Percentiles rank a stretch among this genome's conserved stretches.
Evolutionary conservation across 768 basidiomycete species (phyloP).

Genomic region (Russula griseocarnosa): DNA sequence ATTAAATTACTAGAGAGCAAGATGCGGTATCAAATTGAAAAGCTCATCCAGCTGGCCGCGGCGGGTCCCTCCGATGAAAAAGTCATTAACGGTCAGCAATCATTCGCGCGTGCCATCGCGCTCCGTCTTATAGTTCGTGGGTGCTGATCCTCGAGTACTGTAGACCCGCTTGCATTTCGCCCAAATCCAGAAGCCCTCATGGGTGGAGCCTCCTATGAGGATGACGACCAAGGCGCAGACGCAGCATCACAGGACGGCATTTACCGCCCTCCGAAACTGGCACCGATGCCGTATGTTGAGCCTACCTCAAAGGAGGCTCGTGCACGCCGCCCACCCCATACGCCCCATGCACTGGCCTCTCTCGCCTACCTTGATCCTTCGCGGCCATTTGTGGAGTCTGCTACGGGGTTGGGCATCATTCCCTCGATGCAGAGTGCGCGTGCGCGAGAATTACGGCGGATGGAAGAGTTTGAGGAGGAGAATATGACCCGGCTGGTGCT

Average conservation of each 20-base stretch:
- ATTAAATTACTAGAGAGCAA: slow-evolving; percentile 76
- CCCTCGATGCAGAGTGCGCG: slow-evolving; percentile 61
- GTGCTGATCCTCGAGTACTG: slow-evolving; percentile 10
- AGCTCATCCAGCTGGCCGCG: slow-evolving; percentile 75
- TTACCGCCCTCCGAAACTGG: slow-evolving; percentile 84
- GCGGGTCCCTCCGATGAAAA: slow-evolving; percentile 45
- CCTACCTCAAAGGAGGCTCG: slow-evolving; percentile 45
- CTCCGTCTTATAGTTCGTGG: not conserved
- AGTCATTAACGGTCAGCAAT: slow-evolving; percentile 54
- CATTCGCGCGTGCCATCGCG: not conserved
- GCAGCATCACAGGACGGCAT: slow-evolving; percentile 44
- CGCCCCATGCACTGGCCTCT: slow-evolving; percentile 61
- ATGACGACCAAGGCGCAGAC: slow-evolving; percentile 34
- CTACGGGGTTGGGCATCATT: slow-evolving; percentile 64
- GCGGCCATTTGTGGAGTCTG: slow-evolving; percentile 65
- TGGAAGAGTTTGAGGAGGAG: slow-evolving; percentile 90
- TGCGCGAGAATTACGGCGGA: slow-evolving; percentile 71
- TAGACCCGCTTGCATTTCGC: slow-evolving; percentile 88
- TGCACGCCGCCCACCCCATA: slow-evolving; percentile 49
- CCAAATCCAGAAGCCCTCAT: slow-evolving; percentile 81
- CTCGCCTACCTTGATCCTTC: slow-evolving; percentile 50
- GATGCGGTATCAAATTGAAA: slow-evolving; percentile 95
- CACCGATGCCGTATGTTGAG: slow-evolving; percentile 82
- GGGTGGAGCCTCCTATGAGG: slow-evolving; percentile 39
- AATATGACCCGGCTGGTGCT: slow-evolving; percentile 88